Conservation (phyloP, 495 filamentous ascomycete genomes). For the Staphylotrichum longicolle region DNA sequence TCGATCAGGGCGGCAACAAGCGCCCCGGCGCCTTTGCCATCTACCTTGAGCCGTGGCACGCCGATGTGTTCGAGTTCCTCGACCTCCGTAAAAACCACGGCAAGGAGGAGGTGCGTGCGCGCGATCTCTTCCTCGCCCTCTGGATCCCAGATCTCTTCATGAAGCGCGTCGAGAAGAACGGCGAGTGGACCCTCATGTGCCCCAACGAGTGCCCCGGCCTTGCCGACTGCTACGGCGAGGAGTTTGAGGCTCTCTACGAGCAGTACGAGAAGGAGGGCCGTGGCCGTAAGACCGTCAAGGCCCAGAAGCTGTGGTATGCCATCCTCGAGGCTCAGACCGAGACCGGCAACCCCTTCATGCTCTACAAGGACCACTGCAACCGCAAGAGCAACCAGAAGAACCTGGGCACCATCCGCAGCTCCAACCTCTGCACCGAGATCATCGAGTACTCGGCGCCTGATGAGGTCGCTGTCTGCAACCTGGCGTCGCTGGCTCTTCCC, state of each 20-base stretch:
- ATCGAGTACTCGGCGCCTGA: conserved; percentile 95
- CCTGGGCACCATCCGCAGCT: conserved; percentile 94
- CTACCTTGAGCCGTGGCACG: conserved; percentile 99
- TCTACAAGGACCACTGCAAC: conserved; percentile 98
- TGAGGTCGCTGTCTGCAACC: conserved; percentile 97
- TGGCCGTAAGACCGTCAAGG: conserved; percentile 86
- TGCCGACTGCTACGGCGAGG: conserved; percentile 94
- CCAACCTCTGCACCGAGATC: conserved; percentile 98
- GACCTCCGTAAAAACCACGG: conserved; percentile 99
- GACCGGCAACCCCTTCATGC: conserved; percentile 98
- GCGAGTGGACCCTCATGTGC: conserved; percentile 95
- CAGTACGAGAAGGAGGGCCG: conserved; percentile 88
- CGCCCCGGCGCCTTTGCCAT: conserved; percentile 97
- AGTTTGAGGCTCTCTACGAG: conserved; percentile 94
- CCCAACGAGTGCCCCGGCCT: conserved; percentile 92
- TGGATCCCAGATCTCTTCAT: conserved; percentile 99
- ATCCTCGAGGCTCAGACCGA: conserved; percentile 97
- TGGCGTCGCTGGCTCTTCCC: conserved; percentile 90
- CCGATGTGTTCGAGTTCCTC: conserved; percentile 95
- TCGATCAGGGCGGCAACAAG: conserved; percentile 99
- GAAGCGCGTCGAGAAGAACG: conserved; percentile 96
- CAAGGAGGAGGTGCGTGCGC: conserved; percentile 95
- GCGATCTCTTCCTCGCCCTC: conserved; percentile 95
- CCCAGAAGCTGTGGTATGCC: conserved; percentile 98
- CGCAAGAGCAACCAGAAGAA: conserved; percentile 99